Evolutionary conservation across 2,329 filamentous ascomycete species (phyloP).

Genomic region (Aspergillus sp.): DNA sequence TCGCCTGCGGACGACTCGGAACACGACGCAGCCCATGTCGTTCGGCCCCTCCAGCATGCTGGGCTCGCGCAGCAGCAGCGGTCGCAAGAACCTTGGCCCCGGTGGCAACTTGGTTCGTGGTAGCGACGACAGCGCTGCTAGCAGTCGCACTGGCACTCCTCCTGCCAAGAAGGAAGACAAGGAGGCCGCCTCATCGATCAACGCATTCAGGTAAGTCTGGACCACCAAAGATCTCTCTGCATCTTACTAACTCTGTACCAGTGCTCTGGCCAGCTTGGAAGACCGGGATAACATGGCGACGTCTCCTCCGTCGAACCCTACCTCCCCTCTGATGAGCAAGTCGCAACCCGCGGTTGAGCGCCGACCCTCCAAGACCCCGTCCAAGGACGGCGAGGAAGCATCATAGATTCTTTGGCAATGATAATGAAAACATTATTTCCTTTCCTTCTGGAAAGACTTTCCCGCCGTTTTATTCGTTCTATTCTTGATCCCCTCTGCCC

Average conservation of each 20-base stretch:
- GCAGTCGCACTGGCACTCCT: constrained; percentile 86
- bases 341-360: constrained; percentile 46
- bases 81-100: constrained; percentile 69
- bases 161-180: constrained; percentile 65
- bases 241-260: constrained; percentile 23
- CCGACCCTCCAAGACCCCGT: constrained; percentile 43
- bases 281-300: constrained; percentile 46
- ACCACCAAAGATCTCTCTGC: neutral
- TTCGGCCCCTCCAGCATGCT: constrained; percentile 88
- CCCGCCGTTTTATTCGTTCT: neutral
- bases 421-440: constrained; percentile 36
- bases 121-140: constrained; percentile 81
- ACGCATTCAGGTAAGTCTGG: constrained; percentile 83
- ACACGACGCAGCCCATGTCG: constrained; percentile 60
- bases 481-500: constrained; percentile 14
- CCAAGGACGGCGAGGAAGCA: constrained; percentile 40
- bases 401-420: constrained; percentile 41
- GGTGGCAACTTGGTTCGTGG: constrained; percentile 70
- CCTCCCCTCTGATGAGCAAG: constrained; percentile 48
- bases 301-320: constrained; percentile 49
- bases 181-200: constrained; percentile 68
- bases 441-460: constrained; percentile 36
- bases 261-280: constrained; percentile 49
- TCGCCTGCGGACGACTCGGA: constrained; percentile 66
- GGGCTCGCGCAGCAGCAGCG: constrained; percentile 85